phyloP scores from a whole-genome alignment of 225 moss, liverwort and hornwort species.

The Antitrichia curtipendula region DNA sequence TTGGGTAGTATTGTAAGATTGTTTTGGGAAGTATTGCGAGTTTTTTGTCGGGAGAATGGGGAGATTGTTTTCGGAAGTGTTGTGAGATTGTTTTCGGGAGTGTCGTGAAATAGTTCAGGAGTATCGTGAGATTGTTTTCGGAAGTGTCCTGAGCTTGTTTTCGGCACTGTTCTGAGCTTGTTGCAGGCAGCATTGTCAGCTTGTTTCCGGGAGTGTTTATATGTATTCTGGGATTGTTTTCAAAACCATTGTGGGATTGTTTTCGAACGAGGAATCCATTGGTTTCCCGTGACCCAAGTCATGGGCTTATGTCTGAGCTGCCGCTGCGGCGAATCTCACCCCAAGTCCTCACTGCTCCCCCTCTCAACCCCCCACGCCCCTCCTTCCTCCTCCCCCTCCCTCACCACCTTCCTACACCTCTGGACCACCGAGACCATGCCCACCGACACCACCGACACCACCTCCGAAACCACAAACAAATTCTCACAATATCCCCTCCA shows the following conservation, averaged over 20 bases:
- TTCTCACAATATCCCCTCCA: neutral
- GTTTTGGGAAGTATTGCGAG: neutral
- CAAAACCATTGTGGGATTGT: neutral
- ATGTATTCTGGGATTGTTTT: neutral
- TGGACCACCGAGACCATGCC: neutral
- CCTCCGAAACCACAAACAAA: neutral
- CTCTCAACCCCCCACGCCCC: neutral
- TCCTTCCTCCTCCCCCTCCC: neutral
- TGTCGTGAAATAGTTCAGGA: too few species aligned
- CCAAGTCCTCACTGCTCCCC: slow-evolving; percentile 13
- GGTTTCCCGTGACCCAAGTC: neutral
- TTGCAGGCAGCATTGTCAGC: neutral
- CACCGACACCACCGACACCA: neutral
- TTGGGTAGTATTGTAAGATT: neutral
- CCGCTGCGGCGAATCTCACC: slow-evolving; percentile 22
- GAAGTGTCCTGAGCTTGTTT: neutral
- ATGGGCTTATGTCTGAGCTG: slow-evolving; percentile 34
- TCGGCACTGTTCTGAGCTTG: neutral
- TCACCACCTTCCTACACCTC: neutral
- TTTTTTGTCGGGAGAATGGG: neutral
- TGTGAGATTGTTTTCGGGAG: neutral
- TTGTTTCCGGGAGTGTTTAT: neutral
- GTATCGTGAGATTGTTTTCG: too few species aligned
- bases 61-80: neutral
- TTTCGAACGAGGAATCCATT: neutral